These are phyloP conservation scores for Colletotrichum sp. DNA, from an alignment of 2,329 filamentous ascomycete genomes.

Conservation along the genomic window DNA sequence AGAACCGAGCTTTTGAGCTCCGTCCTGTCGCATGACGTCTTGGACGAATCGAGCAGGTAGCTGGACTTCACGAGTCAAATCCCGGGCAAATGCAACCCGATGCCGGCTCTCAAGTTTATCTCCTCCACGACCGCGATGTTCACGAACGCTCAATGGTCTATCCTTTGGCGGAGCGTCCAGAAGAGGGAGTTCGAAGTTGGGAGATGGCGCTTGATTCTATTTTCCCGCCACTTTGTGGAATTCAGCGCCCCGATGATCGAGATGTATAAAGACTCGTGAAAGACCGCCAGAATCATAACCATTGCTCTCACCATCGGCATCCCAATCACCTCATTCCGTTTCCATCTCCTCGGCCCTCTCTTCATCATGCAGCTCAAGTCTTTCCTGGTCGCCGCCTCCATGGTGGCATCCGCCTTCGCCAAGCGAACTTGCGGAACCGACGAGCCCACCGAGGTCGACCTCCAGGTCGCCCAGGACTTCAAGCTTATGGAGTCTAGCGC, in stretches of 20 bases:
- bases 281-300: slow-evolving; percentile 27
- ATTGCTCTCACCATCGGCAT: slow-evolving; percentile 39
- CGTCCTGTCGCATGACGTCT: background rate
- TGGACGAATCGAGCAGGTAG: background rate
- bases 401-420: slow-evolving; percentile 13
- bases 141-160: background rate
- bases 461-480: slow-evolving; percentile 4
- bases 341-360: background rate
- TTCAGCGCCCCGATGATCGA: background rate
- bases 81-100: background rate
- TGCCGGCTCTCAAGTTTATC: background rate
- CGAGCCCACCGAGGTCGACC: background rate
- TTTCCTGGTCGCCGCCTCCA: slow-evolving; percentile 13
- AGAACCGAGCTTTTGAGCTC: background rate
- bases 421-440: slow-evolving; percentile 19
- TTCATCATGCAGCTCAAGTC: slow-evolving; percentile 16
- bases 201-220: background rate
- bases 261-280: background rate
- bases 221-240: background rate
- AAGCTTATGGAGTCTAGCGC: slow-evolving; percentile 12
- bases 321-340: background rate
- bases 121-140: background rate
- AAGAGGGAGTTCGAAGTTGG: background rate
- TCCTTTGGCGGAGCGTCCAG: background rate
- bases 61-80: background rate